phyloP scores from a whole-genome alignment of 495 filamentous ascomycete species.

The Rhypophila decipiens region DNA sequence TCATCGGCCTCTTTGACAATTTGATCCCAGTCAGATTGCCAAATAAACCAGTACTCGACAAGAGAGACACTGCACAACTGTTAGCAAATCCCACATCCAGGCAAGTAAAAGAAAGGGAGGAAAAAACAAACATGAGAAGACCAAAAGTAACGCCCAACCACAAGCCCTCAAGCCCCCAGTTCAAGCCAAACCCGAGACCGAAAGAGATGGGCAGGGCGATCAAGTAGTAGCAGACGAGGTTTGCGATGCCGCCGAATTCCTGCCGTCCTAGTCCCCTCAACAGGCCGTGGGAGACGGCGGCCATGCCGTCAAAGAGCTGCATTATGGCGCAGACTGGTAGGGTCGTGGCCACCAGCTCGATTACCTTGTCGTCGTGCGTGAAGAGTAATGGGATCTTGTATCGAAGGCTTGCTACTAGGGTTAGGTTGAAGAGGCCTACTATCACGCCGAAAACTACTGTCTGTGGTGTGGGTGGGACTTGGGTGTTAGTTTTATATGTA shows the following conservation, averaged over 20 bases:
- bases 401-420: conserved; percentile 56
- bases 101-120: neutral
- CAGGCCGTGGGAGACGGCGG: conserved; percentile 72
- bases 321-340: conserved; percentile 79
- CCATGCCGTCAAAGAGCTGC: conserved; percentile 79
- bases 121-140: conserved; percentile 45
- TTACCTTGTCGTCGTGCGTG: conserved; percentile 73
- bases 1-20: conserved; percentile 66
- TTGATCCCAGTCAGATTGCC: conserved; percentile 60
- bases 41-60: conserved; percentile 63
- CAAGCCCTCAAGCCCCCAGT: conserved; percentile 68
- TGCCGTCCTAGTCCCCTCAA: conserved; percentile 80
- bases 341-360: conserved; percentile 61
- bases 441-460: conserved; percentile 55
- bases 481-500: too few species aligned
- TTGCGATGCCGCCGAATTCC: conserved; percentile 82
- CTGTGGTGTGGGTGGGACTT: conserved; percentile 20
- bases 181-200: conserved; percentile 62
- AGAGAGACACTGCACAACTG: conserved; percentile 43
- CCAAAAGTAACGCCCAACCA: conserved; percentile 78
- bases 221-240: conserved; percentile 76
- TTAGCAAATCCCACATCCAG: conserved; percentile 4
- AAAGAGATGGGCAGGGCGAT: conserved; percentile 82
- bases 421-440: conserved; percentile 71
- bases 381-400: conserved; percentile 70